Evolutionary conservation across 2,329 filamentous ascomycete genomes (phyloP).

Genomic region (Beauveria medogensis): DNA sequence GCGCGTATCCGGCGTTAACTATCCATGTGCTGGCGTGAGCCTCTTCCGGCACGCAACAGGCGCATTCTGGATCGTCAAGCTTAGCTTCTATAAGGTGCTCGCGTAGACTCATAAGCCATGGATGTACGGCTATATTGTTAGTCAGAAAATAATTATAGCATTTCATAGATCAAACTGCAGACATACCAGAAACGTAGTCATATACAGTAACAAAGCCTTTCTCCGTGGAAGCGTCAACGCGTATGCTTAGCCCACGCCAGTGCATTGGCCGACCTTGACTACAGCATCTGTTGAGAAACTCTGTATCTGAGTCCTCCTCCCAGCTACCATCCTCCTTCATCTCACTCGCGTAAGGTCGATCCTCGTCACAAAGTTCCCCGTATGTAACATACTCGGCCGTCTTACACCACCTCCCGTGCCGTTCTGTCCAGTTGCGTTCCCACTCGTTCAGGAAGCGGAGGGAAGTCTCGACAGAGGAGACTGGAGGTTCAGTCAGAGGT

Average conservation of each 20-base stretch:
- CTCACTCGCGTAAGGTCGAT: constrained; percentile 14
- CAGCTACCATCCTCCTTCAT: constrained; percentile 17
- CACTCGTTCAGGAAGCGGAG: constrained; percentile 16
- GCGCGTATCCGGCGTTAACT: neutral
- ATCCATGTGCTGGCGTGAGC: neutral
- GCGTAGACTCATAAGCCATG: too few relatives aligned
- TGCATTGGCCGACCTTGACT: constrained; percentile 17
- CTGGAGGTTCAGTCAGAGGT: constrained; percentile 20
- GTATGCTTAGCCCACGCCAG: constrained; percentile 15
- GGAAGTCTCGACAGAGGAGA: constrained; percentile 19
- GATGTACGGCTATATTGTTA: too few relatives aligned
- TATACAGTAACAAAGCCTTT: constrained; percentile 18
- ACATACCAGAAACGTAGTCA: constrained; percentile 16
- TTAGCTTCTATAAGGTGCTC: neutral
- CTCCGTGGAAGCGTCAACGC: constrained; percentile 16
- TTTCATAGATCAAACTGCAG: neutral
- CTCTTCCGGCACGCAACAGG: neutral
- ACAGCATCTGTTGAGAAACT: constrained; percentile 20
- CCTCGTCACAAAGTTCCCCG: constrained; percentile 15
- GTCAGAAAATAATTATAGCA: neutral
- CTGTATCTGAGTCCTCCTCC: constrained; percentile 18
- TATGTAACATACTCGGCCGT: constrained; percentile 16
- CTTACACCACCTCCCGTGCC: constrained; percentile 14
- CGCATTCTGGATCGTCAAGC: neutral
- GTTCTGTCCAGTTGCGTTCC: constrained; percentile 17